A percentile compares a stretch with the other conserved stretches of the same genome.
phyloP scores from a whole-genome alignment of 2,329 filamentous ascomycete species.

The Ceratocystis colombiana region DNA sequence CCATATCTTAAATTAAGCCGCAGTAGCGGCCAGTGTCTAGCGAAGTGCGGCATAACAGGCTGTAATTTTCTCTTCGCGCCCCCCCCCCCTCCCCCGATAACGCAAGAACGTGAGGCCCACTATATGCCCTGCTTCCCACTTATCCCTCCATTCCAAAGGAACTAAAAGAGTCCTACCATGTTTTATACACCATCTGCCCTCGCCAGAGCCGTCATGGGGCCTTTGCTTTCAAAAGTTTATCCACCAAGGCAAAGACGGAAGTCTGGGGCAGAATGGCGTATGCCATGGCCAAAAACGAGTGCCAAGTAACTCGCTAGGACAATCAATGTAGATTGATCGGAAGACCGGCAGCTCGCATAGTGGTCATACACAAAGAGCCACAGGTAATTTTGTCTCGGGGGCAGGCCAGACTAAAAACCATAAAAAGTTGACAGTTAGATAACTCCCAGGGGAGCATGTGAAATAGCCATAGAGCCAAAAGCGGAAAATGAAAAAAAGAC shows the following conservation, averaged over 20 bases:
- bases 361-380: no score
- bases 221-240: slow-evolving; percentile 2
- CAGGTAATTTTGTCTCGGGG: no score
- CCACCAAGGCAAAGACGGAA: slow-evolving; percentile 9
- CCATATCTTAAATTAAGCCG: neutral
- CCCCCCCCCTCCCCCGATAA: neutral
- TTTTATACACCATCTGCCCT: neutral
- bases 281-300: neutral
- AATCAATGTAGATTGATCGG: neutral
- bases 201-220: neutral
- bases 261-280: slow-evolving; percentile 14
- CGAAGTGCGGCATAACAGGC: no score
- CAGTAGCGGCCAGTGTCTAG: neutral
- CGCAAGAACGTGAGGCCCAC: neutral
- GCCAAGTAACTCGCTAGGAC: neutral
- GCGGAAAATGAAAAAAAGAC: no score
- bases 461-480: no score
- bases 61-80: no score
- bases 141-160: neutral
- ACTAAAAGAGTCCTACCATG: neutral
- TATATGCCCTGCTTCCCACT: neutral
- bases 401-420: no score
- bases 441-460: no score
- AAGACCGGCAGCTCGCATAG: no score
- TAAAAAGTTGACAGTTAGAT: no score